phyloP scores from a whole-genome alignment of 345 rosid species.

The Triadica sebifera region DNA sequence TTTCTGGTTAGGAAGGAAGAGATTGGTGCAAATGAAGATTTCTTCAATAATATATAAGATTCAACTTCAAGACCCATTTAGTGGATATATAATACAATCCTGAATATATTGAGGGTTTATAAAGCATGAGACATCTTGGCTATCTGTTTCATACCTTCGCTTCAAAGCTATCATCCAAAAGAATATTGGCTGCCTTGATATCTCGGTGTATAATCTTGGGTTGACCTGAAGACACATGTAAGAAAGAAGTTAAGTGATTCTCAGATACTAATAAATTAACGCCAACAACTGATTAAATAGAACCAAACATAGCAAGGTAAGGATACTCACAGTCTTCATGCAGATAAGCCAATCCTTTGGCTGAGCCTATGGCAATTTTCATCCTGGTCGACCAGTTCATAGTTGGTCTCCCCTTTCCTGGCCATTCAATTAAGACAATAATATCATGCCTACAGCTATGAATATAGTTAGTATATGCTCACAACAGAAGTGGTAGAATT shows the following conservation, averaged over 20 bases:
- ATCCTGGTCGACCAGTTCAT: conserved; percentile 23
- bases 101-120: neutral
- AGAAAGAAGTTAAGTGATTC: neutral
- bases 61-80: neutral
- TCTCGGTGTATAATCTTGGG: conserved; percentile 36
- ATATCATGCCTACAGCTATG: conserved; percentile 2
- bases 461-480: neutral
- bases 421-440: conserved; percentile 12
- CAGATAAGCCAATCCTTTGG: conserved; percentile 27
- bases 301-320: neutral
- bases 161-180: conserved; percentile 29
- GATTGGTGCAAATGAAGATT: neutral
- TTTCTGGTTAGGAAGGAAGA: neutral
- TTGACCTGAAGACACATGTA: conserved; percentile 17
- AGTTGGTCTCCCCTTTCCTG: conserved; percentile 54
- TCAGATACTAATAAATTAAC: neutral
- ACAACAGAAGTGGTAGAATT: conserved; percentile 7
- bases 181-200: conserved; percentile 32
- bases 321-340: conserved; percentile 29
- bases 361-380: conserved; percentile 23
- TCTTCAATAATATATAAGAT: neutral
- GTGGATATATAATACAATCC: neutral
- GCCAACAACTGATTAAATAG: neutral
- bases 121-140: neutral
- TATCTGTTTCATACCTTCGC: conserved; percentile 23